Evolutionary conservation across 257 asterid species (phyloP).

Genomic region (Agastache rugosa): DNA sequence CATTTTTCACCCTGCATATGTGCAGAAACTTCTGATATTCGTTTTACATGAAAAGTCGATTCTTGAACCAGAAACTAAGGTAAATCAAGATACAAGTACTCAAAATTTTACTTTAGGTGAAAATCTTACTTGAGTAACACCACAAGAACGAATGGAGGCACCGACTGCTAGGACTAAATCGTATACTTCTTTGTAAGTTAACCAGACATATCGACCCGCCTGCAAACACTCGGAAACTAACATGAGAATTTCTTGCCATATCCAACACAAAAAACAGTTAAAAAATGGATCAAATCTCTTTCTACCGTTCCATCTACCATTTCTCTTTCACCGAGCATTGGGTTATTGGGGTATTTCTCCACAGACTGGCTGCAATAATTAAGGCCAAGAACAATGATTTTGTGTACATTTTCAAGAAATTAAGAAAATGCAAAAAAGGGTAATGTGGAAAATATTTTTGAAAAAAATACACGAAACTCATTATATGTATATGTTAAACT

Average conservation of each 20-base stretch:
- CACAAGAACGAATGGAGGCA: slow-evolving; percentile 62
- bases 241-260: not conserved
- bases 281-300: not conserved
- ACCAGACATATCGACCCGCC: slow-evolving; percentile 76
- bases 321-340: slow-evolving; percentile 86
- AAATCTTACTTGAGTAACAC: slow-evolving; percentile 57
- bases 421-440: not conserved
- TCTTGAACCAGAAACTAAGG: not conserved
- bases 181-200: slow-evolving; percentile 68
- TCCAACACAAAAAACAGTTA: not conserved
- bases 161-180: slow-evolving; percentile 64
- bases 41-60: not conserved
- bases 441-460: too few relatives aligned
- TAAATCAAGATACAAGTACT: not conserved
- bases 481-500: not conserved
- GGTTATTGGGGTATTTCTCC: slow-evolving; percentile 54
- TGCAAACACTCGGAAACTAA: slow-evolving; percentile 35
- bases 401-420: slow-evolving; percentile 1
- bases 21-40: not conserved
- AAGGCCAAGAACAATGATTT: slow-evolving; percentile 6
- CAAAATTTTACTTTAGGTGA: not conserved
- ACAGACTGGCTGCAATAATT: slow-evolving; percentile 60
- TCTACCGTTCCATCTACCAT: slow-evolving; percentile 63
- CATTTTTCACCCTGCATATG: slow-evolving; percentile 67
- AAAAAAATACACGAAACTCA: not conserved